Evolutionary conservation across 495 filamentous ascomycete species (phyloP).

Genomic region (Cairneyella variabilis): DNA sequence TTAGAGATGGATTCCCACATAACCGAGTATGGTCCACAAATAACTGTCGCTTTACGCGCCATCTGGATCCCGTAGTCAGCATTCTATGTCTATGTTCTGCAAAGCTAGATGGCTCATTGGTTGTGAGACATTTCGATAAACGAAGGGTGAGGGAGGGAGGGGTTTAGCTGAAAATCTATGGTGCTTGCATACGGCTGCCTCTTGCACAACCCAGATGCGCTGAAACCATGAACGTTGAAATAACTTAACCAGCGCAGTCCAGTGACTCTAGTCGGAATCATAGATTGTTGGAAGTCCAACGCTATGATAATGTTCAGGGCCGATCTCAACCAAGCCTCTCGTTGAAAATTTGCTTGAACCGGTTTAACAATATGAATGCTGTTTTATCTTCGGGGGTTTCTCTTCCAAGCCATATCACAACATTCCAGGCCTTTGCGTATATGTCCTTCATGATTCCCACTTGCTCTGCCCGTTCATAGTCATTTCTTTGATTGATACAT

Average conservation of each 20-base stretch:
- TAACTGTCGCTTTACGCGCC: background rate
- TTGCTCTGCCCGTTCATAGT: constrained; percentile 17
- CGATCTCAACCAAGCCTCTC: background rate
- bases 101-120: no score
- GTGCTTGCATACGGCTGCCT: background rate
- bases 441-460: constrained; percentile 23
- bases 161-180: background rate
- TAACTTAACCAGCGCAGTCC: background rate
- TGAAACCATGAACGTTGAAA: background rate
- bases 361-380: background rate
- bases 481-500: constrained; percentile 26
- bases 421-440: constrained; percentile 12
- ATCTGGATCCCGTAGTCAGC: background rate
- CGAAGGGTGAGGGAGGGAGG: no score
- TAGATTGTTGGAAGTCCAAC: background rate
- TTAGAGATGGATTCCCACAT: background rate
- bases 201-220: background rate
- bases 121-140: no score
- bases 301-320: background rate
- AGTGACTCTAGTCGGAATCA: background rate
- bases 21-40: background rate
- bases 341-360: background rate
- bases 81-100: background rate
- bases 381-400: constrained; percentile 5
- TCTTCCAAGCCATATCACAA: constrained; percentile 22